phyloP scores from a whole-genome alignment of 2,329 filamentous ascomycete species.

The Ophiostoma perfectum region DNA sequence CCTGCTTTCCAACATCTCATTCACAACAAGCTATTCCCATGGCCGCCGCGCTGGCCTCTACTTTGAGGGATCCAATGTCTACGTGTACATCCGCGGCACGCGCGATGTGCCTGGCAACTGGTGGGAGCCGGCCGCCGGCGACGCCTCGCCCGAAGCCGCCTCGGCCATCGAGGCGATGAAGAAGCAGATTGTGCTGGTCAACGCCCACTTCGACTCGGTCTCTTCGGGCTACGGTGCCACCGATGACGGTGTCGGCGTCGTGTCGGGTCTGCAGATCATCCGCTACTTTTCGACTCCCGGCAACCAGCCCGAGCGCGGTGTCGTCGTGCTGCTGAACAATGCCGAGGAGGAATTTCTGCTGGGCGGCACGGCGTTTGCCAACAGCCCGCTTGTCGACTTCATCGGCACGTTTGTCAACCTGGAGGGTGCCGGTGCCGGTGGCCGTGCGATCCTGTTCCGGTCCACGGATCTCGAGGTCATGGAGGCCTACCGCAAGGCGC shows the following conservation, averaged over 20 bases:
- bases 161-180: constrained; percentile 35
- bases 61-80: constrained; percentile 87
- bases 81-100: constrained; percentile 81
- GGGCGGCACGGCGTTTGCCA: constrained; percentile 77
- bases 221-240: constrained; percentile 90
- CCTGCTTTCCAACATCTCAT: constrained; percentile 69
- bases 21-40: constrained; percentile 38
- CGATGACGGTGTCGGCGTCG: constrained; percentile 85
- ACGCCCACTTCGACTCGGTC: constrained; percentile 89
- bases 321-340: constrained; percentile 87
- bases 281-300: constrained; percentile 73
- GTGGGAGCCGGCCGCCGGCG: constrained; percentile 48
- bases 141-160: constrained; percentile 22
- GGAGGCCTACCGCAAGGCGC: constrained; percentile 63
- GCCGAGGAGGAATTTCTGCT: constrained; percentile 91
- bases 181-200: constrained; percentile 78
- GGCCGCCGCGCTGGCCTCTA: constrained; percentile 52
- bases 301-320: constrained; percentile 69
- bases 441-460: constrained; percentile 79
- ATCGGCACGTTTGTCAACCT: constrained; percentile 59
- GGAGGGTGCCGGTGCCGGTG: constrained; percentile 89
- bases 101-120: constrained; percentile 68
- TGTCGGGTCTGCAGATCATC: constrained; percentile 79
- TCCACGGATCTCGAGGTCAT: constrained; percentile 84
- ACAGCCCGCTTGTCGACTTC: constrained; percentile 73